Evolutionary conservation across 1,139 yeast species (phyloP), one percentile per base, ranked within the genome.

Genomic region (Yamadazyma blattariae): DNA sequence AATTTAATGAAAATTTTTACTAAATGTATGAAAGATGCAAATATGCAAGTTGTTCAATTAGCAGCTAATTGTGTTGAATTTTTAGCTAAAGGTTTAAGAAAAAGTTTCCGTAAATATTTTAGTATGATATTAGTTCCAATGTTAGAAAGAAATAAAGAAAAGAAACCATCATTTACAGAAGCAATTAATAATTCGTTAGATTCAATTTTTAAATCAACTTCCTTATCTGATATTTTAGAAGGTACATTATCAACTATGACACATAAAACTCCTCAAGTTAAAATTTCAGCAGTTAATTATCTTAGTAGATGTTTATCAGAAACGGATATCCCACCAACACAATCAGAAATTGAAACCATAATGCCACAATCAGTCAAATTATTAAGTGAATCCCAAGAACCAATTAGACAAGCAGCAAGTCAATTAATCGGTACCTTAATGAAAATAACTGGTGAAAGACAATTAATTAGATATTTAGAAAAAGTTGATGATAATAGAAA

Each of bases 1-100:
- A 81, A 74, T 2, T 57, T 90, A 11, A 61, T 82, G 15, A 65
- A 81, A 39, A 56, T 71, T 2, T 69, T 88, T 46, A 77, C 83
- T n/a, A 83, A 79, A 45, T 77, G 90, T 44, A 71, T 90, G 60
- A 85, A 81, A 51, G 99, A 92, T 62, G 95, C 94, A 3, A 94
- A 94, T 55, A 73, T 90, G 36, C 92, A 84, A 57, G 96, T 87
- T 11, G 96, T 88, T 0, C 82, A 84, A 20, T 54, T 83, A 26
- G 90, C 97, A 0, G 85, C 96, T 1, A 77, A 79, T 39, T 77
- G 87, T 38, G 64, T 83, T 15, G 79, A 74, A 38, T 61, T 63
- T 29, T 56, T 92, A 26, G 86, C 88, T 1, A 72, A 69, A 27
- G 96, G 95, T 1, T 66, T 90, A 33, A 73, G 83, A 34, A 46